Evolutionary conservation across 257 asterid genomes (phyloP).

Genomic region (Ophiorrhiza pumila): DNA sequence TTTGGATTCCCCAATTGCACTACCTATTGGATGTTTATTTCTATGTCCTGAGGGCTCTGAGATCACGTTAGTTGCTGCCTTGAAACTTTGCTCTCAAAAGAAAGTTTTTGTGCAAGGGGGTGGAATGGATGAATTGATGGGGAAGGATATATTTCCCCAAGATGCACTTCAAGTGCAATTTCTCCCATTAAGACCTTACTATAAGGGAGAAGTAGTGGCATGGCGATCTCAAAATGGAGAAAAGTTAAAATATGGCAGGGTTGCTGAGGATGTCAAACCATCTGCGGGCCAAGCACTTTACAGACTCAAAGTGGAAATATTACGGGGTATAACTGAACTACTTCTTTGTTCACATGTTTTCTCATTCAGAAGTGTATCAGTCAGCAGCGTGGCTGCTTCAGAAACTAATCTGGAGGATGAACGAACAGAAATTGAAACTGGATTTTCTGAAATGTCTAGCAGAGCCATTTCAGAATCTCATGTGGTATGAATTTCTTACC

Average conservation of each 20-base stretch:
- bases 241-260: slow-evolving; percentile 80
- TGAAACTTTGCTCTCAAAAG: slow-evolving; percentile 61
- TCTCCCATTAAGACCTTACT: slow-evolving; percentile 93
- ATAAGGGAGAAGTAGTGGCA: slow-evolving; percentile 90
- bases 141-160: slow-evolving; percentile 76
- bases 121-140: slow-evolving; percentile 53
- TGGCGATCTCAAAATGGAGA: slow-evolving; percentile 88
- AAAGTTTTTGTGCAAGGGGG: slow-evolving; percentile 39
- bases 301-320: slow-evolving; percentile 67
- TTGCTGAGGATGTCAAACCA: slow-evolving; percentile 82
- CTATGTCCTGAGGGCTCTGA: slow-evolving; percentile 71
- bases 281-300: slow-evolving; percentile 88
- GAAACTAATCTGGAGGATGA: slow-evolving; percentile 36
- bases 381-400: slow-evolving; percentile 42
- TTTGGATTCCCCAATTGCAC: slow-evolving; percentile 66
- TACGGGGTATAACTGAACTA: slow-evolving; percentile 50
- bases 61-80: slow-evolving; percentile 50
- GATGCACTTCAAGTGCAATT: slow-evolving; percentile 87
- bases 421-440: slow-evolving; percentile 27
- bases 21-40: slow-evolving; percentile 76
- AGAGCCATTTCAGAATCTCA: slow-evolving; percentile 42
- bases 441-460: slow-evolving; percentile 44
- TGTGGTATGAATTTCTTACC: slow-evolving; percentile 44
- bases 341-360: slow-evolving; percentile 81
- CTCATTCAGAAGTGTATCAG: slow-evolving; percentile 73